Percentiles rank a stretch among this genome's conserved stretches.
phyloP scores from a whole-genome alignment of 768 basidiomycete species.

The Floccularia luteovirens region DNA sequence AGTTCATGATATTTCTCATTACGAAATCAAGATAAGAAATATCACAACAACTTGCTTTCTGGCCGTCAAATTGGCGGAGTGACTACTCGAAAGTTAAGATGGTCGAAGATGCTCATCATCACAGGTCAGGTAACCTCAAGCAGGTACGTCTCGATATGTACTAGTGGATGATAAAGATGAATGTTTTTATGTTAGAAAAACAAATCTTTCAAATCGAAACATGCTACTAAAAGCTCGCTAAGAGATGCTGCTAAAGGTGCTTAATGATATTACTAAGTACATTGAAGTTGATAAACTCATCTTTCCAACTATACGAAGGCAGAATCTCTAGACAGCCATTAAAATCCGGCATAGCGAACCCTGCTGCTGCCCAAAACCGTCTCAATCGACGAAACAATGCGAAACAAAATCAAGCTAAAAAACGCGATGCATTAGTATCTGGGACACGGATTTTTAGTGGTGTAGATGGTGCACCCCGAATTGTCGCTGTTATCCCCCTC shows the following conservation, averaged over 20 bases:
- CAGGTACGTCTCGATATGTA: conserved; percentile 40
- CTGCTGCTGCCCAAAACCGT: conserved; percentile 58
- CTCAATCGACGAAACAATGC: conserved; percentile 78
- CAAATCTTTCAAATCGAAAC: conserved; percentile 88
- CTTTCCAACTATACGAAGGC: conserved; percentile 27
- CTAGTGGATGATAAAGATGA: conserved; percentile 2
- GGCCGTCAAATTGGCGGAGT: too few relatives aligned
- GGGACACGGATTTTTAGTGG: conserved; percentile 76
- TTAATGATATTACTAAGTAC: not conserved
- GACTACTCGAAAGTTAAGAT: too few relatives aligned
- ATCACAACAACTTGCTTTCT: too few relatives aligned
- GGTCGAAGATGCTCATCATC: conserved; percentile 43
- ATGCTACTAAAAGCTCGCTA: conserved; percentile 77
- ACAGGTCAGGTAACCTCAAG: conserved; percentile 87
- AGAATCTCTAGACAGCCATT: conserved; percentile 46
- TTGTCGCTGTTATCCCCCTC: conserved; percentile 85
- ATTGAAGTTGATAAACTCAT: not conserved
- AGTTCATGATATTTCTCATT: too few relatives aligned
- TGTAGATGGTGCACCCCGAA: conserved; percentile 71
- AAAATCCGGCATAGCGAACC: conserved; percentile 41
- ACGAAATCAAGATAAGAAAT: not conserved
- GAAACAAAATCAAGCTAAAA: conserved; percentile 73
- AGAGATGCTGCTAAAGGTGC: conserved; percentile 83
- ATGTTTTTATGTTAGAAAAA: conserved; percentile 50
- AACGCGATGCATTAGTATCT: conserved; percentile 59